Conservation (phyloP, 768 basidiomycete species). For the Boletus speciosus region DNA sequence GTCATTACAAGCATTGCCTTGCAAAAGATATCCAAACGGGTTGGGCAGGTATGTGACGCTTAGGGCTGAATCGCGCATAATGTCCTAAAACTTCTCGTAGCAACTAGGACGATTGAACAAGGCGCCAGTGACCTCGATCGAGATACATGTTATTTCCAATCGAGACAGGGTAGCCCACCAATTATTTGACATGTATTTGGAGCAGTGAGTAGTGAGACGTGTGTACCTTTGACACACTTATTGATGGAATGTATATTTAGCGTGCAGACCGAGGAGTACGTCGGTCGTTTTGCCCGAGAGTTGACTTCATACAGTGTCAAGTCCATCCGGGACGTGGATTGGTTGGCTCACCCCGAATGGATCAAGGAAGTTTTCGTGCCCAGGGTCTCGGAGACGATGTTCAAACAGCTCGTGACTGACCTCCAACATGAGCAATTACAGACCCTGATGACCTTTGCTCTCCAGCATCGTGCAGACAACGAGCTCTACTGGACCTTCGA, state of each 20-base stretch:
- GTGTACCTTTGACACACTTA: neutral
- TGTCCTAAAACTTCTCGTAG: conserved; percentile 28
- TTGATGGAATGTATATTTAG: conserved; percentile 22
- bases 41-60: conserved; percentile 42
- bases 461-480: conserved; percentile 52
- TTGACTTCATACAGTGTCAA: conserved; percentile 41
- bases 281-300: conserved; percentile 46
- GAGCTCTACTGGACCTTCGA: conserved; percentile 53
- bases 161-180: conserved; percentile 64
- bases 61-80: neutral
- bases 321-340: conserved; percentile 39
- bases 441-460: conserved; percentile 21
- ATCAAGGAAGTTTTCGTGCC: conserved; percentile 35
- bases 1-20: conserved; percentile 59
- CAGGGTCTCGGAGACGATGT: conserved; percentile 11
- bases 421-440: conserved; percentile 18
- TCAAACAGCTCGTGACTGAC: conserved; percentile 22
- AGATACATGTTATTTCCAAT: conserved; percentile 69
- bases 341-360: conserved; percentile 33
- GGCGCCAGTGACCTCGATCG: conserved; percentile 48
- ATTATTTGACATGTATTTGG: conserved; percentile 64
- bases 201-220: conserved; percentile 57
- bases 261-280: conserved; percentile 44
- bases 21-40: conserved; percentile 53
- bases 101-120: conserved; percentile 59